A percentile compares a stretch with the other conserved stretches of the same genome.
These are phyloP conservation scores for Suhomyces emberorum DNA, from an alignment of 805 yeast species.

Conservation along the genomic window DNA sequence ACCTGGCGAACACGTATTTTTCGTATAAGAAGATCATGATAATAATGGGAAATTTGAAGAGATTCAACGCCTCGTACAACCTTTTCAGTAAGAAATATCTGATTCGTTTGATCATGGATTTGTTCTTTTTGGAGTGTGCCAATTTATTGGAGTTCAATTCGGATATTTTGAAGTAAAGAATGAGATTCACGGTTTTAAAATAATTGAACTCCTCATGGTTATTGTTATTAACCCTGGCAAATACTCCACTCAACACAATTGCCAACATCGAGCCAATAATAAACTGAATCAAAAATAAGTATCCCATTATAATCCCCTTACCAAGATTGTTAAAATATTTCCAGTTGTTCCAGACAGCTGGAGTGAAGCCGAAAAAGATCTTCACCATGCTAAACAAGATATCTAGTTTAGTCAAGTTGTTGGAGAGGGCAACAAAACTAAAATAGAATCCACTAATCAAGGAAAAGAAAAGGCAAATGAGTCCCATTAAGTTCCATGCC, in stretches of 20 bases:
- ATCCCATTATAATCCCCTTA: slow-evolving; percentile 45
- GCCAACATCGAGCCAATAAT: slow-evolving; percentile 53
- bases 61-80: slow-evolving; percentile 18
- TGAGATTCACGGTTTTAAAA: slow-evolving; percentile 36
- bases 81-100: slow-evolving; percentile 3
- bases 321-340: slow-evolving; percentile 46
- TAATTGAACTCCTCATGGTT: slow-evolving; percentile 41
- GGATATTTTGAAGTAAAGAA: slow-evolving; percentile 35
- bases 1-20: slow-evolving; percentile 16
- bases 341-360: slow-evolving; percentile 60
- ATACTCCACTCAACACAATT: slow-evolving; percentile 47
- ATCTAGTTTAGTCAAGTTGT: slow-evolving; percentile 39
- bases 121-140: slow-evolving; percentile 6
- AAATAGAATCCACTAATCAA: slow-evolving; percentile 55
- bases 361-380: slow-evolving; percentile 56
- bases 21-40: slow-evolving; percentile 34
- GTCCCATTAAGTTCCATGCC: slow-evolving; percentile 48
- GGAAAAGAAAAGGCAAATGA: slow-evolving; percentile 46
- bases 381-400: slow-evolving; percentile 52
- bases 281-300: slow-evolving; percentile 52
- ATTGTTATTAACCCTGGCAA: slow-evolving; percentile 27
- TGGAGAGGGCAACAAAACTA: slow-evolving; percentile 47
- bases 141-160: slow-evolving; percentile 12
- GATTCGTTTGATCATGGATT: slow-evolving; percentile 5
- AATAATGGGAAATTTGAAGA: slow-evolving; percentile 36